Conservation (phyloP, 2,329 filamentous ascomycete genomes). For the Apiospora saccharicola region DNA sequence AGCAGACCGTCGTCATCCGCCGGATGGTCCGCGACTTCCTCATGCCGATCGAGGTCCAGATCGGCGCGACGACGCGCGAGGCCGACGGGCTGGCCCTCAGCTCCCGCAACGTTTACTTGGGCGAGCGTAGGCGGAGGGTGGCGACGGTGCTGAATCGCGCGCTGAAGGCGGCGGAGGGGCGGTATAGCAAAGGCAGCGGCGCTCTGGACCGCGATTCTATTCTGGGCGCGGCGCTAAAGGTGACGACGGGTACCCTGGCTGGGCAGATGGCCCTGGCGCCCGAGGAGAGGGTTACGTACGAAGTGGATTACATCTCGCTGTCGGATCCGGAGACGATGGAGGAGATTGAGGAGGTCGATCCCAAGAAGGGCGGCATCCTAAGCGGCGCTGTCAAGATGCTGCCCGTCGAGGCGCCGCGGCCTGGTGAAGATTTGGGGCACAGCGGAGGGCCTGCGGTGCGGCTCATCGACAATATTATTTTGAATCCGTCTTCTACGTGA, state of each 20-base stretch:
- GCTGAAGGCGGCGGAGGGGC: conserved; percentile 72
- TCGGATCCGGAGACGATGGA: conserved; percentile 85
- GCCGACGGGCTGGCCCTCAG: conserved; percentile 86
- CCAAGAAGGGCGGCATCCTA: conserved; percentile 76
- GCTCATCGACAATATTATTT: conserved; percentile 92
- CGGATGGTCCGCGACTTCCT: conserved; percentile 89
- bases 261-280: conserved; percentile 69
- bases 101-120: conserved; percentile 93
- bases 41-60: conserved; percentile 75
- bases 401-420: conserved; percentile 73
- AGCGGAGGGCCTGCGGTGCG: conserved; percentile 78
- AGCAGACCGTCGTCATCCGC: conserved; percentile 91
- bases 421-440: conserved; percentile 79
- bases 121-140: conserved; percentile 72
- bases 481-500: conserved; percentile 52
- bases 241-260: conserved; percentile 61
- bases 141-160: conserved; percentile 77
- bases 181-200: conserved; percentile 59
- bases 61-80: conserved; percentile 80
- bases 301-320: conserved; percentile 92
- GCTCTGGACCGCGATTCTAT: conserved; percentile 68
- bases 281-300: conserved; percentile 71
- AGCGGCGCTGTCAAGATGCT: conserved; percentile 93
- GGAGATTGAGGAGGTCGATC: conserved; percentile 77
- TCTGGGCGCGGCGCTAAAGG: conserved; percentile 72